Conservation (phyloP, 1,284 basidiomycete species). For the Neonothopanus nambi region DNA sequence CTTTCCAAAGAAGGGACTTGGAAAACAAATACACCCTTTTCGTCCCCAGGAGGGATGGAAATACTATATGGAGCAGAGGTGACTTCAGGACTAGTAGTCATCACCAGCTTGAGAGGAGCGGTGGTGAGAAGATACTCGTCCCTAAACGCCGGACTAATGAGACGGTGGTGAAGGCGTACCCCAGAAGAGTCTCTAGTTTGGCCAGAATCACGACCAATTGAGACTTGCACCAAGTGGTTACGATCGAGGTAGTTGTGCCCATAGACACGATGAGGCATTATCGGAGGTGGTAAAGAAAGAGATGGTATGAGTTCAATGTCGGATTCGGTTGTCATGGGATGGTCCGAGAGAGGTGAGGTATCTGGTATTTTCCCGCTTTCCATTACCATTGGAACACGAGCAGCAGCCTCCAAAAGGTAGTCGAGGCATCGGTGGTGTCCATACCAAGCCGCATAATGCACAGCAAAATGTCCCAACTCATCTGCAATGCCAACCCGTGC, state of each 20-base stretch:
- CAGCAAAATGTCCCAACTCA: conserved; percentile 83
- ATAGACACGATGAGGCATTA: conserved; percentile 93
- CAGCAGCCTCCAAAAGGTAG: conserved; percentile 61
- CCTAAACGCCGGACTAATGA: conserved; percentile 62
- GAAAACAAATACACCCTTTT: conserved; percentile 86
- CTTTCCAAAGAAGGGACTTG: conserved; percentile 77
- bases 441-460: conserved; percentile 98
- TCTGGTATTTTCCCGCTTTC: conserved; percentile 23
- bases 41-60: conserved; percentile 81
- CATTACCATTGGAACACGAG: conserved; percentile 24
- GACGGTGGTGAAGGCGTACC: conserved; percentile 67
- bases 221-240: conserved; percentile 85
- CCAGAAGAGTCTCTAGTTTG: conserved; percentile 37
- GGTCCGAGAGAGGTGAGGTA: conserved; percentile 39
- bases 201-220: conserved; percentile 70
- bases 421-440: conserved; percentile 84
- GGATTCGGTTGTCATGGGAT: conserved; percentile 46
- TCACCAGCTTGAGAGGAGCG: conserved; percentile 91
- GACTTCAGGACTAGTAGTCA: conserved; percentile 82
- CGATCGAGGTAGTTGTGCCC: conserved; percentile 92
- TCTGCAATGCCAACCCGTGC: conserved; percentile 77
- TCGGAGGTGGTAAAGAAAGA: conserved; percentile 93
- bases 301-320: conserved; percentile 93
- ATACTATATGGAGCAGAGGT: conserved; percentile 87
- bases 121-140: conserved; percentile 69